Conservation (phyloP, 495 filamentous ascomycete species). For the Neurospora tetrasperma region DNA sequence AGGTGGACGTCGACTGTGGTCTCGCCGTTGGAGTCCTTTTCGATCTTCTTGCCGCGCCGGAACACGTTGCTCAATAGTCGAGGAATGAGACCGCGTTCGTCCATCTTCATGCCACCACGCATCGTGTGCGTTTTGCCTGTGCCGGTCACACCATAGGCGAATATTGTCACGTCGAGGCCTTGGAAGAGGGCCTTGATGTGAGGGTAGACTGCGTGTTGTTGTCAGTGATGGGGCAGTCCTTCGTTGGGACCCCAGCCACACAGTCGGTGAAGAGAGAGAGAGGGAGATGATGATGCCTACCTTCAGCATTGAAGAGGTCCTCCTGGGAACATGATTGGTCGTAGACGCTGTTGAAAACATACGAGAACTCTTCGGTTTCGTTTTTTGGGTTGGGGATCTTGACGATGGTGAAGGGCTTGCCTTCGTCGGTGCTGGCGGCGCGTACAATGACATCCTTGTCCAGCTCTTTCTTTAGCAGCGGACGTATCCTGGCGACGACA, state of each 20-base stretch:
- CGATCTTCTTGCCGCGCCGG: constrained; percentile 71
- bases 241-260: not conserved
- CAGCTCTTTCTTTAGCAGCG: constrained; percentile 71
- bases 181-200: constrained; percentile 85
- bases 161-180: constrained; percentile 87
- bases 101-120: constrained; percentile 82
- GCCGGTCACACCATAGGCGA: constrained; percentile 92
- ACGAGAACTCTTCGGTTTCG: constrained; percentile 78
- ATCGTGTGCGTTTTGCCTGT: constrained; percentile 98
- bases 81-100: constrained; percentile 87
- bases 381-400: constrained; percentile 95
- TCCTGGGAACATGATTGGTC: constrained; percentile 70
- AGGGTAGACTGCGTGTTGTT: constrained; percentile 32
- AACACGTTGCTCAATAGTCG: constrained; percentile 81
- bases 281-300: constrained; percentile 33
- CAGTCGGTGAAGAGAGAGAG: not conserved
- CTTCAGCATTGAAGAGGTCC: constrained; percentile 78
- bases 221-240: constrained; percentile 5
- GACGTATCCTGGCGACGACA: constrained; percentile 82
- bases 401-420: constrained; percentile 52
- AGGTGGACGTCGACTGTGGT: constrained; percentile 68
- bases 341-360: constrained; percentile 92
- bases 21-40: constrained; percentile 68
- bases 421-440: constrained; percentile 46
- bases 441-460: constrained; percentile 78